Evolutionary conservation across 768 basidiomycete genomes (phyloP).

Genomic region (Phaffia australis): DNA sequence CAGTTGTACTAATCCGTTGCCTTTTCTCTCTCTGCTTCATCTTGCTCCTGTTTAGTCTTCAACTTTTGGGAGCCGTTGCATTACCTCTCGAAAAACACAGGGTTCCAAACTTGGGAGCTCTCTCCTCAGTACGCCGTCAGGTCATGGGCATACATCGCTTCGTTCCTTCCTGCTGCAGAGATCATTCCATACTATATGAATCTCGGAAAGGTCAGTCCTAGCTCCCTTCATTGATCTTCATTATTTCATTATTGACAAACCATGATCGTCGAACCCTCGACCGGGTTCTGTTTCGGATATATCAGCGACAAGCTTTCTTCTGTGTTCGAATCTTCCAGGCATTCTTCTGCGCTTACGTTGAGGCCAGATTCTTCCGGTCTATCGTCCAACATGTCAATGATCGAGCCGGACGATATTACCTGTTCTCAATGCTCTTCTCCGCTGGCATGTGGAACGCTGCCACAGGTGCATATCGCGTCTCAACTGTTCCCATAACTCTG

Average conservation of each 20-base stretch:
- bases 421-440: constrained; percentile 72
- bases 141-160: constrained; percentile 83
- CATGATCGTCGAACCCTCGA: neutral
- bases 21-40: constrained; percentile 14
- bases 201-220: constrained; percentile 57
- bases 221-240: neutral
- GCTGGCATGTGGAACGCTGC: constrained; percentile 94
- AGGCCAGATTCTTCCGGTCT: constrained; percentile 69
- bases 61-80: constrained; percentile 99
- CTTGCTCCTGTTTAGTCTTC: constrained; percentile 52
- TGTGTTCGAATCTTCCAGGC: constrained; percentile 70
- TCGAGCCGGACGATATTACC: constrained; percentile 80
- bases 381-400: constrained; percentile 75
- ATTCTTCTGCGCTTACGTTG: constrained; percentile 58
- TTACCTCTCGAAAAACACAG: constrained; percentile 70
- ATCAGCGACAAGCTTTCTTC: constrained; percentile 78
- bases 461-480: constrained; percentile 47
- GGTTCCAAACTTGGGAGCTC: constrained; percentile 97
- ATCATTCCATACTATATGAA: constrained; percentile 41
- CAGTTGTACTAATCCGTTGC: constrained; percentile 3
- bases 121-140: constrained; percentile 83
- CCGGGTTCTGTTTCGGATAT: neutral
- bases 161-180: constrained; percentile 56
- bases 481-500: neutral
- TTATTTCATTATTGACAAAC: neutral